Percentiles rank a stretch among this genome's conserved stretches.
Conservation (phyloP, 495 filamentous ascomycete genomes). For the Xylaria palmicola region DNA sequence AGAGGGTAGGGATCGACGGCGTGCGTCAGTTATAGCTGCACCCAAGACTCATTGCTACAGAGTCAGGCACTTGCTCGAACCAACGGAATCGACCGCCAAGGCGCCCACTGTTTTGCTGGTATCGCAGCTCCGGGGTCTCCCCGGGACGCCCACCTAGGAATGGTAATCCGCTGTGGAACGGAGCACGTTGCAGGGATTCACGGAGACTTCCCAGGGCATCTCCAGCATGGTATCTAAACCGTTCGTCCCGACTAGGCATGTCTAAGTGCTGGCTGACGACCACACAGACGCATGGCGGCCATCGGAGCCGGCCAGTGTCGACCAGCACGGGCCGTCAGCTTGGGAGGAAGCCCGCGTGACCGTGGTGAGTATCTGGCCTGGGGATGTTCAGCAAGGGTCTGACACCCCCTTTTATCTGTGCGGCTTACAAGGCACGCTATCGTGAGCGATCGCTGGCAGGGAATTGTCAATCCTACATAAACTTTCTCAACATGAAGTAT, state of each 20-base stretch:
- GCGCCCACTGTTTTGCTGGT: not conserved
- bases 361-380: too few relatives aligned
- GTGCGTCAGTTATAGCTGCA: not conserved
- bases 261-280: not conserved
- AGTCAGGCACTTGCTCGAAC: not conserved
- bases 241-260: not conserved
- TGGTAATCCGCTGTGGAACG: not conserved
- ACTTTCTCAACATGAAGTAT: too few relatives aligned
- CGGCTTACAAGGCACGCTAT: not conserved
- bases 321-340: not conserved
- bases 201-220: not conserved
- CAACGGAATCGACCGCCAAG: slow-evolving; percentile 1
- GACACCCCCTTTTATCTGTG: not conserved
- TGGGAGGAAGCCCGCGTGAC: too few relatives aligned
- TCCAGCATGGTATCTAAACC: not conserved
- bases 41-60: too few relatives aligned
- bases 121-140: not conserved
- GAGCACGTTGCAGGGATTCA: not conserved
- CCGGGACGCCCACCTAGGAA: not conserved
- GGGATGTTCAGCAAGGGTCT: too few relatives aligned
- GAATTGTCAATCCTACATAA: too few relatives aligned
- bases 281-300: not conserved
- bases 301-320: not conserved
- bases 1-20: slow-evolving; percentile 12
- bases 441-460: not conserved